Evolutionary conservation across 768 basidiomycete species (phyloP), one percentile per base, ranked within the genome.

Genomic region (Pholiota microspora): DNA sequence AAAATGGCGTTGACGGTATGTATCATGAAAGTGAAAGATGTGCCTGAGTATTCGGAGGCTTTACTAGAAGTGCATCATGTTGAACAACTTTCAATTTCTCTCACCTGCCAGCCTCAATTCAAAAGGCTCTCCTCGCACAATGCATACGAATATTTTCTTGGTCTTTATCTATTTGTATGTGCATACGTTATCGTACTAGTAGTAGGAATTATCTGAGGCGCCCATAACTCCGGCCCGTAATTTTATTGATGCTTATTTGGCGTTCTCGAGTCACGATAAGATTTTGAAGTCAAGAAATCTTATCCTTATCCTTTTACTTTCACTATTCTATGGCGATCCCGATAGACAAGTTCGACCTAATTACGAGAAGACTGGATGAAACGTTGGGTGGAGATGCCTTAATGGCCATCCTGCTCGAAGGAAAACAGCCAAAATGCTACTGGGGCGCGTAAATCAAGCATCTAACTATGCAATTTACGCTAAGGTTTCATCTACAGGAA

Each of bases 311-410:
- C 29, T 31, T 31, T 31, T 31, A 31, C 29, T 31, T 6, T 31
- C 29, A 12, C 12, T 12, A 31, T 31, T 31, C 45, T 25, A 75
- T 74, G 73, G 55, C 72, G 4, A 68, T 70, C 13, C 57, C 75
- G 21, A 79, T 80, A 35, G 74, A 80, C 57, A 86, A 80, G 66
- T 95, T 81, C 74, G 80, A 89, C 23, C 73, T 97, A 42, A 95
- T 99, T 54, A 95, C 92, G 1, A 75, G 95, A 47, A 75, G 89
- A 60, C 70, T 98, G 27, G 84, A 91, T 59, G 97, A 99, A 69
- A 86, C 91, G 4, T 84, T 98, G 3, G 91, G 94, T 21, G 92
- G 79, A 2, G 94, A 96, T 38, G 72, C 77, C 32, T 88, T 99
- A 71, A 89, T 92, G 69, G 75, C 81, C 29, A 86, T 94, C 54